phyloP scores from a whole-genome alignment of 1,284 basidiomycete species.

The Ganoderma lingzhi region DNA sequence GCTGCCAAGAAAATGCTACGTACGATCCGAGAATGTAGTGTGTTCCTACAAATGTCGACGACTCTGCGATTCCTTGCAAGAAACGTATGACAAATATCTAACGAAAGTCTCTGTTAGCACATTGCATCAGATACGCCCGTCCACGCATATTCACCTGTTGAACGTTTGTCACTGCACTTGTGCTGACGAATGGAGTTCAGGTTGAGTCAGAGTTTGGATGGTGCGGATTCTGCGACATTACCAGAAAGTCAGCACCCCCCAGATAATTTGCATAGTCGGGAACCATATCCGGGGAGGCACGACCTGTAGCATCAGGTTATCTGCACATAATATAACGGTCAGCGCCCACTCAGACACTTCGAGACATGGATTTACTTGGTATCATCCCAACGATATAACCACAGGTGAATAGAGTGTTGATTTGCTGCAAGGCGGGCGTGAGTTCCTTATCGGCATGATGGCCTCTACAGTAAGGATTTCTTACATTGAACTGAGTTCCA shows the following conservation, averaged over 20 bases:
- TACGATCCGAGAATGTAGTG: slow-evolving; percentile 78
- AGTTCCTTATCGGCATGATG: background rate
- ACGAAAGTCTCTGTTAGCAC: slow-evolving; percentile 15
- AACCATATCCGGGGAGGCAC: slow-evolving; percentile 72
- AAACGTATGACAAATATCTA: slow-evolving; percentile 79
- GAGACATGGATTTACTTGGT: slow-evolving; percentile 54
- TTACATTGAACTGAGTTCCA: slow-evolving; percentile 75
- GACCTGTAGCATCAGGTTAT: slow-evolving; percentile 70
- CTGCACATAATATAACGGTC: slow-evolving; percentile 40
- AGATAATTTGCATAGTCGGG: slow-evolving; percentile 68
- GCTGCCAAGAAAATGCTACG: slow-evolving; percentile 32
- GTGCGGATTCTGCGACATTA: slow-evolving; percentile 34
- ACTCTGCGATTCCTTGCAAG: slow-evolving; percentile 77
- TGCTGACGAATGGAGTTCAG: slow-evolving; percentile 44
- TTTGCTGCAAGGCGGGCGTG: slow-evolving; percentile 53
- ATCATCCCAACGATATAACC: slow-evolving; percentile 79
- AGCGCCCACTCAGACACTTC: background rate
- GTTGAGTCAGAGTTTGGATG: background rate
- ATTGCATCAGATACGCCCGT: slow-evolving; percentile 21
- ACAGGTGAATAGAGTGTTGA: slow-evolving; percentile 77
- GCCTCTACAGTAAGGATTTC: slow-evolving; percentile 8
- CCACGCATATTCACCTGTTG: slow-evolving; percentile 54
- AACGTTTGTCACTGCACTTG: slow-evolving; percentile 63
- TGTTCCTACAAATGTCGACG: slow-evolving; percentile 79
- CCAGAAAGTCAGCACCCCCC: slow-evolving; percentile 74